Base-by-base conservation (phyloP, 768 basidiomycete genomes). In the Rhizopogon vulgaris region DNA sequence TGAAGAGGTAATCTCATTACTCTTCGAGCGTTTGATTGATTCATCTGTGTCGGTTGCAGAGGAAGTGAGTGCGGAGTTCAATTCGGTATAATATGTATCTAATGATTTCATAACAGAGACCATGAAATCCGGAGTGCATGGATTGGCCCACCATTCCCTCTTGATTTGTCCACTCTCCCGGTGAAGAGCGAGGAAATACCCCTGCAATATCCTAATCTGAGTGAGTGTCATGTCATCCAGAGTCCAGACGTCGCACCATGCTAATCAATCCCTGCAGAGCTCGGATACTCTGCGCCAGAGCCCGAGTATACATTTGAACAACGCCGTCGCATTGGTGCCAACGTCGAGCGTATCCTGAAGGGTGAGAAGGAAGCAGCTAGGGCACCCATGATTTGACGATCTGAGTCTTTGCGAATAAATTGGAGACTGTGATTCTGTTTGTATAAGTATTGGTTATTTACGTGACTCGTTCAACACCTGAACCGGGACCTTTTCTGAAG, bases 41-140 rank as follows among this genome's bases (percentile, higher is more conserved):
- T 15, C 34, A 27, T 34, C 34, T 45, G 10, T 34, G 9, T 41
- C 27, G 22, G 36, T n/a, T 53, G 32, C 54, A 83, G 82, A 73
- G 77, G 65, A 74, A 67, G 83, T 84, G 57, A 51, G 80, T 64
- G 9, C 9, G 25, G 37, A 40, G 32, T 27, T 9, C 41, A 17
- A 2, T 18, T 6, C n/a, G 25, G 6, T 11, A 10, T 8, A 11
- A 10, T 5, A 28, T 12, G 11, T 32, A n/a, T 8, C 22, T 41
- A n/a, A 27, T 25, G 0, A 37, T 14, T 18, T 32, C 34, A 8
- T 54, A 88, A 8, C 54, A 88, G 84, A 52, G 88, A 90, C 61
- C 87, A 90, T 57, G 80, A 85, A 58, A 54, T 68, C n/a, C 80
- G 88, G 3, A 73, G 68, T 22, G 82, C 87, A 1, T 90, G 87